phyloP scores from a whole-genome alignment of 202 grass and related monocot species.

The Setaria italica region DNA sequence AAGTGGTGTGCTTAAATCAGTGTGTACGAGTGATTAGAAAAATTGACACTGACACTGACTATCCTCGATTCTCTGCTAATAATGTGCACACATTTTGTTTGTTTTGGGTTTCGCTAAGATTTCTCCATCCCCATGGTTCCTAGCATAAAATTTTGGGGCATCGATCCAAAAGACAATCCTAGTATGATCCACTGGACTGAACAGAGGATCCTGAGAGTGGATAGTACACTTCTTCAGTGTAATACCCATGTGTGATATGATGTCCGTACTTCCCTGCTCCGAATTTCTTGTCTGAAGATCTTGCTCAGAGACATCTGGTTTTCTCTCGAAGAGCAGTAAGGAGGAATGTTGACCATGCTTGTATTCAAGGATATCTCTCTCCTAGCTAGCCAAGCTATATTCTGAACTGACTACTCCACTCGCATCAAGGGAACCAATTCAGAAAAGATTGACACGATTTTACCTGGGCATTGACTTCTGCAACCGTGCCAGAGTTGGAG shows the following conservation, averaged over 20 bases:
- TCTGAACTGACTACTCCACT: conserved; percentile 4
- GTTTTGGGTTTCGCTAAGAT: neutral
- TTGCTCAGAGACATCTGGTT: conserved; percentile 29
- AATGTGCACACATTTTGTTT: neutral
- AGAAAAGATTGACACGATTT: conserved; percentile 54
- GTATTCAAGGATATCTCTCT: conserved; percentile 12
- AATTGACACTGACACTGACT: neutral
- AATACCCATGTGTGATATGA: conserved; percentile 34
- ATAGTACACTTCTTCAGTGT: conserved; percentile 15
- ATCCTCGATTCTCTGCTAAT: neutral
- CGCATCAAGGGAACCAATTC: conserved; percentile 5
- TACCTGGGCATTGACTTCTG: conserved; percentile 88
- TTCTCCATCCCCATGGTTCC: neutral
- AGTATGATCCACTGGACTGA: conserved; percentile 11
- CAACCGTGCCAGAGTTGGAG: conserved; percentile 59
- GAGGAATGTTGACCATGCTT: conserved; percentile 32
- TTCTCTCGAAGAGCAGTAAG: neutral
- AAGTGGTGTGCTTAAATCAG: neutral
- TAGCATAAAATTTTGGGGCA: conserved; percentile 19
- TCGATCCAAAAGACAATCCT: neutral
- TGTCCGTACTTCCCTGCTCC: conserved; percentile 1
- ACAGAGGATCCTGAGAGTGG: neutral
- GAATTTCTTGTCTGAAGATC: conserved; percentile 36
- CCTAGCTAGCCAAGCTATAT: neutral
- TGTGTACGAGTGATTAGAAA: neutral